Base-by-base conservation (phyloP, 768 basidiomycete genomes). In the Rhodotorula toruloides region DNA sequence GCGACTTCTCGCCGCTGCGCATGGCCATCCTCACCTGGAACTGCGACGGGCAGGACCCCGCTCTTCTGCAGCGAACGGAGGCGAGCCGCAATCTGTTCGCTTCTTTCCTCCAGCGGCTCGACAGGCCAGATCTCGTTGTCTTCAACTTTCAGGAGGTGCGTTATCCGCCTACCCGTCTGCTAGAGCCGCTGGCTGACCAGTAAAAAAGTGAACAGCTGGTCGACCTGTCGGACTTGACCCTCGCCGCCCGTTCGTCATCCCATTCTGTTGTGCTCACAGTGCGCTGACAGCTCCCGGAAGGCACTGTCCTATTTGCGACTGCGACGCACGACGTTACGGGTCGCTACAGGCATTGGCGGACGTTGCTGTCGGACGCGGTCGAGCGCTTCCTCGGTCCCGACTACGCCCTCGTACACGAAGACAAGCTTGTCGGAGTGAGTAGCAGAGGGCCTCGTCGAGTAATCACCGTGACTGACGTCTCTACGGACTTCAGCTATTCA, bases 111-210 rank as follows among this genome's bases (percentile, higher is more conserved):
- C 9, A 76, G 4, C 87, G 86, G 72, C 85, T 87, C 44, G 85
- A 88, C 22, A 67, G 77, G 13, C 89, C 93, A 3, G 93, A 97
- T 68, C 85, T 98, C 69, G 86, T 99, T 70, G 83, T 85, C 8
- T 96, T 99, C 73, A 92, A 92, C 8, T 88, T 97, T 77, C 94
- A 99, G 77, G 94, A 97, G 79, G 84, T 97, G 25, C 22, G 50
- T 21, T 0, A 0, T 7, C 21, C 14, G 34, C 21, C 13, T 25
- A 32, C 22, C n/a, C n/a, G n/a, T n/a, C n/a, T n/a, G n/a, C n/a
- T n/a, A n/a, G n/a, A 25, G 2, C 11, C 21, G n/a, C 1, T 10
- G 14, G 14, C 54, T 4, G 4, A 5, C 13, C 58, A 40, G 13
- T 22, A 27, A 39, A 0, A 8, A 9, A 9, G 9, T 34, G 3